Conservation (phyloP, 352 stramenopile species). For the Thalassiosira mediterranea region DNA sequence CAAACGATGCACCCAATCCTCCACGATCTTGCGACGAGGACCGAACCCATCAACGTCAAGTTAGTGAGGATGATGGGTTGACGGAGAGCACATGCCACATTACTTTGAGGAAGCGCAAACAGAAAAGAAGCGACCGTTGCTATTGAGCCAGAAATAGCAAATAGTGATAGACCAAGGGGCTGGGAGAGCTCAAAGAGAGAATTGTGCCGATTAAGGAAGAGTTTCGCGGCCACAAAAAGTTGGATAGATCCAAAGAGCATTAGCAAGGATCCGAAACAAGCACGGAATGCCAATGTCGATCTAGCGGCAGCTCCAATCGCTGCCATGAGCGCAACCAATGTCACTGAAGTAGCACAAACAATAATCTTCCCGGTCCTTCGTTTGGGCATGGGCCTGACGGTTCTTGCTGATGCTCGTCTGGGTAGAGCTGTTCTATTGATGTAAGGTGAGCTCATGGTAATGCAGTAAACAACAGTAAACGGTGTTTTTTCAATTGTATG, state of each 20-base stretch:
- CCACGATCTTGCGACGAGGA: slow-evolving; percentile 15
- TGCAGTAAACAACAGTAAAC: too few species aligned
- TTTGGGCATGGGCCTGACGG: too few species aligned
- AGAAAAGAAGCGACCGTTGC: slow-evolving; percentile 15
- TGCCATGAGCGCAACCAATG: too few species aligned
- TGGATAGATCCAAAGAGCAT: background rate
- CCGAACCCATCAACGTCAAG: slow-evolving; percentile 10
- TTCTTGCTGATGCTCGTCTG: too few species aligned
- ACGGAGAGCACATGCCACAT: slow-evolving; percentile 6
- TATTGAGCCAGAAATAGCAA: slow-evolving; percentile 2
- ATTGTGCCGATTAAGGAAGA: slow-evolving; percentile 17
- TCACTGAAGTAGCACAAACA: too few species aligned
- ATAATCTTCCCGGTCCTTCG: too few species aligned
- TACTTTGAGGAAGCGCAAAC: slow-evolving; percentile 12
- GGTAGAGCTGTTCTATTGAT: too few species aligned
- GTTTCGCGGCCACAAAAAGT: slow-evolving; percentile 1
- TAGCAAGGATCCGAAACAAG: too few species aligned
- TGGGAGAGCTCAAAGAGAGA: slow-evolving; percentile 10
- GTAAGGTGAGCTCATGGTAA: too few species aligned
- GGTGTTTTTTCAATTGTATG: too few species aligned
- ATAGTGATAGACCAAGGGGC: slow-evolving; percentile 3
- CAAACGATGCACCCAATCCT: slow-evolving; percentile 23
- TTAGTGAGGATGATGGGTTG: slow-evolving; percentile 18
- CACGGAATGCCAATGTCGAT: too few species aligned
- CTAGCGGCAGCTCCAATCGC: too few species aligned